Evolutionary conservation across 2,329 filamentous ascomycete species (phyloP), one percentile per base, ranked within the genome.

Genomic region (Biscogniauxia mediterranea): DNA sequence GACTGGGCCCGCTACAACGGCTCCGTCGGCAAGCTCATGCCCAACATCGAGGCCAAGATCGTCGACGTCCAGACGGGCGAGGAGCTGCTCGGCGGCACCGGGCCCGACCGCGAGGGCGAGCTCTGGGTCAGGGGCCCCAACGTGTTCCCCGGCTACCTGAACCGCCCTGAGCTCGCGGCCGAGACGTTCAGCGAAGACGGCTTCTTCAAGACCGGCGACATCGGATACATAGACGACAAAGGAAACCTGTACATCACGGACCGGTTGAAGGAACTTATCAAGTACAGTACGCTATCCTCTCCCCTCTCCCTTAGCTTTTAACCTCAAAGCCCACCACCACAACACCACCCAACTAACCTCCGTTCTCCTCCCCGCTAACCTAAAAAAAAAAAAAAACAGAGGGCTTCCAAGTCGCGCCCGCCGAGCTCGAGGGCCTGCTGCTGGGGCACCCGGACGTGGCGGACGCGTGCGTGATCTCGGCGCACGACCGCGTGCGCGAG

Each of bases 181-280:
- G 87, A 91, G 53, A 87, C 89, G 0, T 86, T 95, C 63, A 90
- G 89, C 2, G 67, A 79, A 0, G 92, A 96, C 66, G 92, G 92
- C 1, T 97, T 88, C 80, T 97, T 96, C 82, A 93, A 89, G 76
- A 97, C 93, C 0, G 93, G 93, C 1, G 93, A 97, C 70, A 87
- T 97, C 25, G 91, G 92, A 3, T 88, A 91, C 66, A 85, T 91
- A 69, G 91, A 96, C 71, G 79, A 83, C 53, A 82, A 90, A 55
- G 90, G 90, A 28, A 91, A 96, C 71, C 91, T 96, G 70, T 97
- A 88, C 79, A 94, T 97, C 73, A 96, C 93, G 0, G 93, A 97
- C 72, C 89, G 93, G 6, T 81, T 92, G 42, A 93, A 92, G 79
- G 85, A 87, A 73, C 70, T 88, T 59, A 87, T 88, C 71, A 84